These are phyloP conservation scores for Mucuna pruriens DNA, from an alignment of 306 rosid species.

Conservation along the genomic window DNA sequence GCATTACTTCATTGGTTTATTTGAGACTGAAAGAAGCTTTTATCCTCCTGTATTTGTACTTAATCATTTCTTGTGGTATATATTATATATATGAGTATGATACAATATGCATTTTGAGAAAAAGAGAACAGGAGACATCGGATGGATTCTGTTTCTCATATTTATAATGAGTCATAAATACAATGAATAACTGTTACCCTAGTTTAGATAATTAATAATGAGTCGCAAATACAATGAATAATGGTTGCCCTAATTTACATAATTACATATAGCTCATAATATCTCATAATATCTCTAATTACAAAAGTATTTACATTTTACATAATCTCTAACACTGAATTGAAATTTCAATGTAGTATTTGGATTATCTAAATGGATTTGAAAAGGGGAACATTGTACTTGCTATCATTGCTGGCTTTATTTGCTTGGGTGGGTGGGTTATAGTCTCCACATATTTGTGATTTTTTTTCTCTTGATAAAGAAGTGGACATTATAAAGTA, in stretches of 20 bases:
- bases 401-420: constrained; percentile 14
- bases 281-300: not conserved
- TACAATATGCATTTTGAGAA: not conserved
- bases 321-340: not conserved
- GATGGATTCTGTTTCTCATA: not conserved
- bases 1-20: constrained; percentile 34
- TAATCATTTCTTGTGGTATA: not conserved
- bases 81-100: not conserved
- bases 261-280: not conserved
- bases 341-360: not conserved
- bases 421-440: constrained; percentile 11
- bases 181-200: not conserved
- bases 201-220: not conserved
- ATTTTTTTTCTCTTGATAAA: not conserved
- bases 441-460: not conserved
- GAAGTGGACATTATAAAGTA: not conserved
- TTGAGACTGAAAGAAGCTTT: constrained; percentile 26
- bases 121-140: not conserved
- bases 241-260: not conserved
- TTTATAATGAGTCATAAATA: not conserved
- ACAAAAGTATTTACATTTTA: not conserved
- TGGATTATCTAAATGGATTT: constrained; percentile 7
- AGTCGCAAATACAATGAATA: not conserved
- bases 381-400: constrained; percentile 9
- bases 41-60: constrained; percentile 4